Percentiles rank a stretch among this genome's conserved stretches.
Evolutionary conservation across 1,284 basidiomycete genomes (phyloP).

Genomic region (Laetiporus sulphureus): DNA sequence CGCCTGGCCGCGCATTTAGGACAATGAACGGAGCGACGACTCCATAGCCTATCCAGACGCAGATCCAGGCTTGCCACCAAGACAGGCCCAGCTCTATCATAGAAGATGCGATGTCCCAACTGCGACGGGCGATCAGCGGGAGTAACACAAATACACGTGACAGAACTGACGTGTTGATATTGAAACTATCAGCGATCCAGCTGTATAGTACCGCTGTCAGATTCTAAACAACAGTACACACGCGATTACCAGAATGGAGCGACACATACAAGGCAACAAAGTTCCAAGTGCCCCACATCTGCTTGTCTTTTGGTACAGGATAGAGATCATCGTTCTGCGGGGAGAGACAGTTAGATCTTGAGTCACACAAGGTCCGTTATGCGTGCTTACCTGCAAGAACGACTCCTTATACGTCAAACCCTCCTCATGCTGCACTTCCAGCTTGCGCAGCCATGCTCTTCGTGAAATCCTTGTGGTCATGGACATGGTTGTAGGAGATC

Average conservation of each 20-base stretch:
- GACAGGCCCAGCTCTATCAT: constrained; percentile 72
- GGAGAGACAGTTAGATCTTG: not conserved
- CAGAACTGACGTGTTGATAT: constrained; percentile 69
- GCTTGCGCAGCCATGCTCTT: not conserved
- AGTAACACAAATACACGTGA: no score
- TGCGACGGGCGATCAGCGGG: no score
- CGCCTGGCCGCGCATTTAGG: constrained; percentile 75
- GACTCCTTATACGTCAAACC: constrained; percentile 21
- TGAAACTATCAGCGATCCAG: constrained; percentile 79
- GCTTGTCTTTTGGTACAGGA: constrained; percentile 50
- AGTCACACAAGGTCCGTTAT: not conserved
- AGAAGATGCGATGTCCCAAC: constrained; percentile 71
- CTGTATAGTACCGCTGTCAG: no score
- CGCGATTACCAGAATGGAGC: no score
- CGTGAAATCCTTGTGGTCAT: not conserved
- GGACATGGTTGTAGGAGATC: constrained; percentile 2
- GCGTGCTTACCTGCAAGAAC: constrained; percentile 21
- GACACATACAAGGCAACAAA: constrained; percentile 55
- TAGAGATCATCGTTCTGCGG: constrained; percentile 56
- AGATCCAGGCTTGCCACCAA: constrained; percentile 82
- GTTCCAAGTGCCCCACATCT: constrained; percentile 56
- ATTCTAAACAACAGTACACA: no score
- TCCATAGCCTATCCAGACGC: constrained; percentile 73
- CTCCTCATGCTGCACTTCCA: constrained; percentile 4
- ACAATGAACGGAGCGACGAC: constrained; percentile 72